phyloP scores from a whole-genome alignment of 106 monocot genomes.

The Allium sativum region DNA sequence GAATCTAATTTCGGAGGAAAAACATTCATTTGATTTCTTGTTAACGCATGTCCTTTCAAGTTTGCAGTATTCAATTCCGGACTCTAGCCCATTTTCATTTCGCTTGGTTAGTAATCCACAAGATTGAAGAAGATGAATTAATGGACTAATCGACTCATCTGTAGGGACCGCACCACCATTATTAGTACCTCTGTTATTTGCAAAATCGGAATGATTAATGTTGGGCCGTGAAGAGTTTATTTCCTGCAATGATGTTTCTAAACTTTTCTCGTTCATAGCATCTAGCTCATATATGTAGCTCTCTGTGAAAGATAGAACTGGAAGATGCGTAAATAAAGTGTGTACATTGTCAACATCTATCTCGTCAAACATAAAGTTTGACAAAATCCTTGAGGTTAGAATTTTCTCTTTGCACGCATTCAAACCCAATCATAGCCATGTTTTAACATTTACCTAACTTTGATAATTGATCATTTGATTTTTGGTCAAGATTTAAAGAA shows the following conservation, averaged over 20 bases:
- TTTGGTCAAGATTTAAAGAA: constrained; percentile 4
- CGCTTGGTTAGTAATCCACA: constrained; percentile 50
- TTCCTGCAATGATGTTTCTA: constrained; percentile 16
- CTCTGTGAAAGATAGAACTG: constrained; percentile 66
- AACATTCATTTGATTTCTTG: constrained; percentile 27
- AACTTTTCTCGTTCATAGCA: constrained; percentile 49
- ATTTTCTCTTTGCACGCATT: constrained; percentile 65
- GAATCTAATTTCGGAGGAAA: too few relatives aligned
- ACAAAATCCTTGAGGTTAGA: constrained; percentile 88
- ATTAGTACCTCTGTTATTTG: not conserved
- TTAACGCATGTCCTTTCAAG: constrained; percentile 63
- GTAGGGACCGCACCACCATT: not conserved
- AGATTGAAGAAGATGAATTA: constrained; percentile 40
- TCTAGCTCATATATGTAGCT: constrained; percentile 98
- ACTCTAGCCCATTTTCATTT: constrained; percentile 42
- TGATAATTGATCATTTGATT: constrained; percentile 1
- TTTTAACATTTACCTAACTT: constrained; percentile 1
- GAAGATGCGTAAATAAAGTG: constrained; percentile 61
- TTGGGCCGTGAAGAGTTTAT: constrained; percentile 6
- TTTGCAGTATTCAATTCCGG: constrained; percentile 73
- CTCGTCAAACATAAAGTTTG: constrained; percentile 94
- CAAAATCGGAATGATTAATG: constrained; percentile 6
- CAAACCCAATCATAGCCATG: constrained; percentile 34
- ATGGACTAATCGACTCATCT: constrained; percentile 36
- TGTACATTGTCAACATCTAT: constrained; percentile 43